Percentiles rank a stretch among this genome's conserved stretches.
phyloP scores from a whole-genome alignment of 768 basidiomycete genomes.

The Rickenella mellea region DNA sequence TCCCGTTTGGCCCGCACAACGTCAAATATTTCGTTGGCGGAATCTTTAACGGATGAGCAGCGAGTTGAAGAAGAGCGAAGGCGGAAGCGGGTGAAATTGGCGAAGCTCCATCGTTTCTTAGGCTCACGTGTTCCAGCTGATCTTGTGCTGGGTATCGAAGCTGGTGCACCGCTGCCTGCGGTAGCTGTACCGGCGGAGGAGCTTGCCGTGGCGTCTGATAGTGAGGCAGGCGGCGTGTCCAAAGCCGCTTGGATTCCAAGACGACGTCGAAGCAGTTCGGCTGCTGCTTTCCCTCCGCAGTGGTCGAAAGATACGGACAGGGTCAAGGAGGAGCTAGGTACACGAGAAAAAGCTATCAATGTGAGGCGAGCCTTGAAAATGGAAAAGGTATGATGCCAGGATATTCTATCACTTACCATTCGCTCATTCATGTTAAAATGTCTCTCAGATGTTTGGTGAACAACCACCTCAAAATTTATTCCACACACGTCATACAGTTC shows the following conservation, averaged over 20 bases:
- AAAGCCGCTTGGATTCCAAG: slow-evolving; percentile 37
- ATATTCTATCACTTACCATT: slow-evolving; percentile 1
- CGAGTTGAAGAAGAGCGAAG: slow-evolving; percentile 53
- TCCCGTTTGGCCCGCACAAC: slow-evolving; percentile 15
- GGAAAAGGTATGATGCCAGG: slow-evolving; percentile 57
- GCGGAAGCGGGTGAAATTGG: slow-evolving; percentile 66
- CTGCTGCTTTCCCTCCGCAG: slow-evolving; percentile 32
- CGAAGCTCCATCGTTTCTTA: slow-evolving; percentile 76
- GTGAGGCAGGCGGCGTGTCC: slow-evolving; percentile 13
- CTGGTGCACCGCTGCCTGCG: slow-evolving; percentile 19
- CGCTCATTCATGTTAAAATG: slow-evolving; percentile 2
- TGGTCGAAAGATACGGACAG: slow-evolving; percentile 54
- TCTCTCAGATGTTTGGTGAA: slow-evolving; percentile 64
- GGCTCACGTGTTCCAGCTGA: slow-evolving; percentile 72
- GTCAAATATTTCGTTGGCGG: slow-evolving; percentile 37
- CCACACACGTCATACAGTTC: slow-evolving; percentile 49
- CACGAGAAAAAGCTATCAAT: slow-evolving; percentile 68
- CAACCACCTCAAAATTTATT: slow-evolving; percentile 75
- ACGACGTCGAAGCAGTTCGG: slow-evolving; percentile 41
- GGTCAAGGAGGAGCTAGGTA: slow-evolving; percentile 60
- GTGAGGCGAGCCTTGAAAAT: slow-evolving; percentile 78
- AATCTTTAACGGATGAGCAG: slow-evolving; percentile 40
- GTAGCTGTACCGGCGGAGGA: too few relatives aligned
- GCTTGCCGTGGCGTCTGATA: slow-evolving; percentile 12
- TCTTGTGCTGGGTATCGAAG: slow-evolving; percentile 46